Base-by-base conservation (phyloP, 169 alveolate genomes). In the Eimeria sp. region DNA sequence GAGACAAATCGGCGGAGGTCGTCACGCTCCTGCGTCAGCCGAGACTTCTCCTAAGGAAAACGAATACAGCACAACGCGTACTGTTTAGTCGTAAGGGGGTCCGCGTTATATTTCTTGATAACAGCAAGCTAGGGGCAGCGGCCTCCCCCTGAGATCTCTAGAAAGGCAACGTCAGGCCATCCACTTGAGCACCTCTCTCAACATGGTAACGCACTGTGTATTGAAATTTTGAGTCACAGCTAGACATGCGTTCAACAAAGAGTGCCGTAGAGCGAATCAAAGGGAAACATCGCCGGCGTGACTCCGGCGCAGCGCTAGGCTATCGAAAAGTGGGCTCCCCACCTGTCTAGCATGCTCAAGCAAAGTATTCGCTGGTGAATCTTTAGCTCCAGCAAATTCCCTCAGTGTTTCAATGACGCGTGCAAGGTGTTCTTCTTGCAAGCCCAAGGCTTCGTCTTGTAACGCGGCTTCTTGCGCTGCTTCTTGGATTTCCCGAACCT, bases 401-500 rank as follows among this genome's bases (percentile, higher is more conserved):
- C 65, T 49, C 3, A 87, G 14, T 10, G 93, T 87, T 34, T 87
- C 82, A 87, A 87, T 87, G 10, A 87, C 82, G 3, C 63, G 57
- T 0, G 72, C 67, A 87, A 87, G 93, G 47, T 87, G 93, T 9
- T 87, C 65, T 16, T 87, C 93, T 18, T 87, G 82, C 4, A 87
- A 25, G 49, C 93, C 61, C 20, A 87, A 43, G n/a, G 82, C 65
- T 63, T 87, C 93, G 54, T 87, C 93, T n/a, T 87, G 93, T 11
- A 87, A 83, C 63, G 93, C 82, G 22, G 93, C 93, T n/a, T 87
- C 93, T 63, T 87, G 93, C 65, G 93, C 93, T 25, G 93, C 93
- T 72, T 63, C 93, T 10, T 87, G 93, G 65, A 87, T 87, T 43
- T 87, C 82, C 16, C 58, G 58, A 25, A 87, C 65, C 67, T 63